phyloP scores from a whole-genome alignment of 148 eudicot genomes.

The Rhododendron vialii region DNA sequence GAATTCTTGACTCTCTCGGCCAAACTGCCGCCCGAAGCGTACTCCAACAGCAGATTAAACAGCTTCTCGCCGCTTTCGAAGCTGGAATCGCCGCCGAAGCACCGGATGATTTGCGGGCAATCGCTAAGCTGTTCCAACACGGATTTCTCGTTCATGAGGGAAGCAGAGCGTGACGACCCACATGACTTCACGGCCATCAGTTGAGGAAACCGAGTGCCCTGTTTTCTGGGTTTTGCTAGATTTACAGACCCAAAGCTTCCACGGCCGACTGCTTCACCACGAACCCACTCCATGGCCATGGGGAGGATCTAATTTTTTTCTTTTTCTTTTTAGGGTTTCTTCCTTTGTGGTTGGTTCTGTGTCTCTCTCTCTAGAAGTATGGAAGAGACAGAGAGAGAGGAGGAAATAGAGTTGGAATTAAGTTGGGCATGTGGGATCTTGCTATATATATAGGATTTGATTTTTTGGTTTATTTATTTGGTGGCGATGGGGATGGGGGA shows the following conservation, averaged over 20 bases:
- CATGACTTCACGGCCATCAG: conserved; percentile 69
- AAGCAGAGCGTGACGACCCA: conserved; percentile 26
- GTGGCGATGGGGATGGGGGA: not conserved
- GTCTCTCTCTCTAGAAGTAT: not conserved
- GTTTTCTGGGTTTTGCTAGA: conserved; percentile 43
- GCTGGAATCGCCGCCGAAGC: conserved; percentile 44
- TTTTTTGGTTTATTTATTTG: not conserved
- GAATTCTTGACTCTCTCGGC: conserved; percentile 34
- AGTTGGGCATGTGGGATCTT: not conserved
- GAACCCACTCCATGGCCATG: conserved; percentile 78
- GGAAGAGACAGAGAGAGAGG: not conserved
- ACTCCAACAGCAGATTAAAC: conserved; percentile 70
- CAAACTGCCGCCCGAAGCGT: conserved; percentile 52
- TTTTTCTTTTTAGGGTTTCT: not conserved
- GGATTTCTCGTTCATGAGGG: conserved; percentile 49
- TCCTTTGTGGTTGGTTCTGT: not conserved
- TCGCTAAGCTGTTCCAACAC: conserved; percentile 35
- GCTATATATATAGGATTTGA: conserved; percentile 12
- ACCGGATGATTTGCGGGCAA: conserved; percentile 40
- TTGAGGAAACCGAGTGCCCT: conserved; percentile 9
- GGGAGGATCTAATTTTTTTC: not conserved
- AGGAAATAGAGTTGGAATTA: not conserved
- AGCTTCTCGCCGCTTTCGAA: conserved; percentile 40
- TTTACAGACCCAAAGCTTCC: conserved; percentile 79
- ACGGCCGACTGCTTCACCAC: conserved; percentile 62